These are phyloP conservation scores for Bipolaris victoriae DNA, from an alignment of 2,329 filamentous ascomycete genomes.

Conservation along the genomic window DNA sequence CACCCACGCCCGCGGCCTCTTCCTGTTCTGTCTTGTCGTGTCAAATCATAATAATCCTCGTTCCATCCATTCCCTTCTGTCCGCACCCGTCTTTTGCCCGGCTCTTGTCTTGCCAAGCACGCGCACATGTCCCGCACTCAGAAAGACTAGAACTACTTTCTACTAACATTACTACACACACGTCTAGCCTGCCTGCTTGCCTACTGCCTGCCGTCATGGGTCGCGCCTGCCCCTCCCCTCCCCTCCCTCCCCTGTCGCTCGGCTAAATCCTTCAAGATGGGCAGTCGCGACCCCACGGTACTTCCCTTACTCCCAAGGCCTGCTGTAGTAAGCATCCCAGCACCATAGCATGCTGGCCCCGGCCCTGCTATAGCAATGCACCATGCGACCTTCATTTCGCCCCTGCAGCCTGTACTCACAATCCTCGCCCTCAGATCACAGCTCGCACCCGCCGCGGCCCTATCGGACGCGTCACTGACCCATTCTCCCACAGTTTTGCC, in stretches of 20 bases:
- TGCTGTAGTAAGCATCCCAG: neutral
- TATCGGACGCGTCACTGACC: conserved; percentile 32
- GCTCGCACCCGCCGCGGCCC: conserved; percentile 22
- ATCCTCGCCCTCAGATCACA: conserved; percentile 12
- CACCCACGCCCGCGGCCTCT: neutral
- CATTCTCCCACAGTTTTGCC: conserved; percentile 28
- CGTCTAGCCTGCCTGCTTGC: neutral
- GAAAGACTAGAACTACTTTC: too few relatives aligned
- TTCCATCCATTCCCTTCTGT: neutral
- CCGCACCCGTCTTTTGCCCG: neutral
- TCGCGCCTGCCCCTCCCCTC: neutral
- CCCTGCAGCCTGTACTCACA: conserved; percentile 29
- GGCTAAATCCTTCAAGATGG: conserved; percentile 32
- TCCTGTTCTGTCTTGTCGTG: too few relatives aligned
- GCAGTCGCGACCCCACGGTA: conserved; percentile 22
- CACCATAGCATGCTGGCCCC: conserved; percentile 14
- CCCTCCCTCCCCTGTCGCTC: conserved; percentile 14
- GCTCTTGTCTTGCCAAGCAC: neutral
- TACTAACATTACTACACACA: too few relatives aligned
- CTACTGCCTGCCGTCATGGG: neutral
- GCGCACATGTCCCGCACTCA: neutral
- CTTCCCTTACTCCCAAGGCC: conserved; percentile 8
- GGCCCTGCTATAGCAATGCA: conserved; percentile 25
- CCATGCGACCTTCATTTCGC: conserved; percentile 27
- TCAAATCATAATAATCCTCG: neutral